Base-by-base conservation (phyloP, 1,284 basidiomycete species). In the Cerrena zonata region DNA sequence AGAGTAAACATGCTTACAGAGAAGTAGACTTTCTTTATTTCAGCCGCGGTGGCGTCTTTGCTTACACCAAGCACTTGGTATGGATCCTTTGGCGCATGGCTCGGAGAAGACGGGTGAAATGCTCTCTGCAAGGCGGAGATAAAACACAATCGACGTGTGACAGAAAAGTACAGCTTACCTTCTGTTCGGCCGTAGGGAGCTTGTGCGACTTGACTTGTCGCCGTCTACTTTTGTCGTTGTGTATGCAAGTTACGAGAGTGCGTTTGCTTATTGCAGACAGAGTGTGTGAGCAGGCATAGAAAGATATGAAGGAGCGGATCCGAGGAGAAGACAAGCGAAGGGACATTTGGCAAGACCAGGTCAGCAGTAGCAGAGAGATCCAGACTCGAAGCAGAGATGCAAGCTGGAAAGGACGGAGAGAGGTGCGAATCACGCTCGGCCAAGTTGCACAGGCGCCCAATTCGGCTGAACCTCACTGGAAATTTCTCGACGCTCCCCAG, bases 1-100 rank as follows among this genome's bases (percentile, higher is more conserved):
- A 3, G 36, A 42, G 38, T 51, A 50, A 25, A 53, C 23, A 5
- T 37, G 66, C 85, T 62, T 65, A 94, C 94, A 61, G 86, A 79
- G 68, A 98, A 99, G 70, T 99, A 99, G 1, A 82, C 80, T 69
- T 96, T 95, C 79, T 99, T 99, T 64, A 99, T 97, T 59, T 99
- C 94, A 40, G 86, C 82, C 18, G 84, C 67, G 23, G 83, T 78
- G 42, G 95, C 90, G 67, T 94, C 91, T 61, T 85, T 84, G 59
- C 79, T 80, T 12, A 99, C 89, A 24, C 95, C 95, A 7, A 99
- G 74, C 18, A 91, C 86, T 41, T 89, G 71, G 68, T 99, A 99
- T 0, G 96, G 96, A 65, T 94, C 86, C 68, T 93, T 96, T n/a
- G 80, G 66, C 2, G 83, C 84, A 51, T 64, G 65, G 41, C 70